Evolutionary conservation across 2,329 filamentous ascomycete genomes (phyloP).

Genomic region (Ophiostoma quercus): DNA sequence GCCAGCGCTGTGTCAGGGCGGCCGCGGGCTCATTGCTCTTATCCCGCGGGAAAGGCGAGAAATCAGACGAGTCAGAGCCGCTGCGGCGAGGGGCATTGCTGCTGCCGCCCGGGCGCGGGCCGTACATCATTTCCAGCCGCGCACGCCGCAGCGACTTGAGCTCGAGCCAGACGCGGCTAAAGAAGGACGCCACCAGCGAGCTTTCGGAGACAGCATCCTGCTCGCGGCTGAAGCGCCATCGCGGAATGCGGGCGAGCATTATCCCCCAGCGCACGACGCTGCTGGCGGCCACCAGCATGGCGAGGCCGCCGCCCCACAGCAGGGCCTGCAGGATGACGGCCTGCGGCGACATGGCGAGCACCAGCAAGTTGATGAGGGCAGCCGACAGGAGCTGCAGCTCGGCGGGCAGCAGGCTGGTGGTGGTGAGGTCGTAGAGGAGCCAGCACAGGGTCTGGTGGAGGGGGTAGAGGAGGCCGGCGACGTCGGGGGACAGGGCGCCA

Average conservation of each 20-base stretch:
- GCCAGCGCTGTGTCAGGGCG: neutral
- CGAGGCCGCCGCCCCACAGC: slow-evolving; percentile 77
- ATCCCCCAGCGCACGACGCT: slow-evolving; percentile 78
- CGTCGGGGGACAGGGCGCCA: slow-evolving; percentile 29
- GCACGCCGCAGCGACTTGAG: slow-evolving; percentile 31
- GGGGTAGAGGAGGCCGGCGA: slow-evolving; percentile 57
- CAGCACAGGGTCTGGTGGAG: slow-evolving; percentile 72
- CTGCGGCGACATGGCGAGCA: slow-evolving; percentile 76
- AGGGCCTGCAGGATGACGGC: slow-evolving; percentile 77
- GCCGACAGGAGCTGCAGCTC: slow-evolving; percentile 85
- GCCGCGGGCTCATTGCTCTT: neutral
- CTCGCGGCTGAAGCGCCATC: slow-evolving; percentile 73
- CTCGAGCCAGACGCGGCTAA: slow-evolving; percentile 34
- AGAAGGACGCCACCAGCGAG: slow-evolving; percentile 31
- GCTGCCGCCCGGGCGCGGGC: slow-evolving; percentile 27
- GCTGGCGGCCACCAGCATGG: slow-evolving; percentile 66
- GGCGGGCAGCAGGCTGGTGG: slow-evolving; percentile 78
- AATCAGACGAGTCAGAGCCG: neutral
- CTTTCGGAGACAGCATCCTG: slow-evolving; percentile 34
- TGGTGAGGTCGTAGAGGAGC: slow-evolving; percentile 73
- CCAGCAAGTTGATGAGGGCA: slow-evolving; percentile 71
- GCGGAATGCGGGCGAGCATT: slow-evolving; percentile 78
- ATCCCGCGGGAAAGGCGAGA: neutral
- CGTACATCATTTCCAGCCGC: slow-evolving; percentile 35
- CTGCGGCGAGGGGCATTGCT: neutral